Percentiles rank a stretch among this genome's conserved stretches.
phyloP scores from a whole-genome alignment of 148 eudicot species.

The Nyssa sinensis region DNA sequence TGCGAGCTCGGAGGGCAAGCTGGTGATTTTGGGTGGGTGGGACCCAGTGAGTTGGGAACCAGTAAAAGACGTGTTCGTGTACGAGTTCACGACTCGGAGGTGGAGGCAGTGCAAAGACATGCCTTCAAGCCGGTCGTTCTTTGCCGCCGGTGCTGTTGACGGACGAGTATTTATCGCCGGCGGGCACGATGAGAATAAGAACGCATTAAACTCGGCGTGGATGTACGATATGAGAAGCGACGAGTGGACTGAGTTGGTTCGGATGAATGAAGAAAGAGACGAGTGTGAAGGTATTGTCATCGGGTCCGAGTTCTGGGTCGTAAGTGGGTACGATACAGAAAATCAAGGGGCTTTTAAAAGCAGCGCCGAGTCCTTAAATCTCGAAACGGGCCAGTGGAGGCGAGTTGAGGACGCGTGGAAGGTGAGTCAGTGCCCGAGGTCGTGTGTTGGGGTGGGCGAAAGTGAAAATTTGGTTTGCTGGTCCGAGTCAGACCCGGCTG shows the following conservation, averaged over 20 bases:
- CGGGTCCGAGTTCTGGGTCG: conserved; percentile 79
- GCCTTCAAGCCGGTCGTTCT: conserved; percentile 59
- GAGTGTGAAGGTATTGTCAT: conserved; percentile 63
- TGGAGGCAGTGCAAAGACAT: conserved; percentile 57
- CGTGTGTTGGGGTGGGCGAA: conserved; percentile 36
- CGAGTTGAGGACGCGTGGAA: conserved; percentile 54
- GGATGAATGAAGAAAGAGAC: conserved; percentile 67
- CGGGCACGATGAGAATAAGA: conserved; percentile 73
- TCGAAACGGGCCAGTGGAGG: conserved; percentile 42
- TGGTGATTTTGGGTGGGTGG: conserved; percentile 74
- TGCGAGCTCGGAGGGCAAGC: conserved; percentile 60
- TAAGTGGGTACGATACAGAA: conserved; percentile 75
- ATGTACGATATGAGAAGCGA: conserved; percentile 34
- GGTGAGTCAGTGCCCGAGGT: conserved; percentile 51
- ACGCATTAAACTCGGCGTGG: conserved; percentile 56
- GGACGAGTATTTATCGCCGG: conserved; percentile 59
- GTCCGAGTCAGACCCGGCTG: conserved; percentile 33
- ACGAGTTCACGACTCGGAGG: conserved; percentile 50
- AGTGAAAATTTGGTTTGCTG: conserved; percentile 43
- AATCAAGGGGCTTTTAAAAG: conserved; percentile 57
- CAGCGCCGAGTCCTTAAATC: conserved; percentile 45
- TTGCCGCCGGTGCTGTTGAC: conserved; percentile 40
- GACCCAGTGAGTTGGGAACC: conserved; percentile 60
- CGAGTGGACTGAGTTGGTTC: conserved; percentile 62
- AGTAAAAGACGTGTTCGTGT: conserved; percentile 48